Evolutionary conservation across 2,329 filamentous ascomycete genomes (phyloP).

Genomic region (Verticillium nonalfalfae): DNA sequence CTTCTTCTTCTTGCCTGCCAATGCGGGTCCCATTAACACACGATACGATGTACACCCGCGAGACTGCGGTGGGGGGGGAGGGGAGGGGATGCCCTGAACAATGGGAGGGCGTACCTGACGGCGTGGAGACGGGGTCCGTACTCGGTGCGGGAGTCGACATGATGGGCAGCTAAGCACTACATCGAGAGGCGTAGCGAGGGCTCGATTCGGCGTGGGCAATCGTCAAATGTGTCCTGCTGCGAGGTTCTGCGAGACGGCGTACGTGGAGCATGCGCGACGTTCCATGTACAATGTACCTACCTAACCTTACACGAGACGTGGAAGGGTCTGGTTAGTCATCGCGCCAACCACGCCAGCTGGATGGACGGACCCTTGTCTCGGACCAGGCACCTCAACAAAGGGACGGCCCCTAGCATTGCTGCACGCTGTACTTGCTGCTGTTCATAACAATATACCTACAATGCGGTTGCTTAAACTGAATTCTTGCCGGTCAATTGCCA

Average conservation of each 20-base stretch:
- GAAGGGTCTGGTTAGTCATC: background rate
- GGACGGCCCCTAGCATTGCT: no score
- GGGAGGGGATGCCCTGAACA: no score
- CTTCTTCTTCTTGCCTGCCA: conserved; percentile 47
- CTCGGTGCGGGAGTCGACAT: conserved; percentile 21
- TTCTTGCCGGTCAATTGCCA: no score
- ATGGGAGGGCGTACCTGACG: conserved; percentile 14
- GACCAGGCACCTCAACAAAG: background rate
- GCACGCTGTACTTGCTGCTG: no score
- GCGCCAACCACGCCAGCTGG: background rate
- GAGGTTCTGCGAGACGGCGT: background rate
- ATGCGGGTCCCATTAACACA: conserved; percentile 5
- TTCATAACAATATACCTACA: no score
- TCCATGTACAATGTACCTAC: background rate
- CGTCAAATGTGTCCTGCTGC: background rate
- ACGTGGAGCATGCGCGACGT: background rate
- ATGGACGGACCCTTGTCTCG: background rate
- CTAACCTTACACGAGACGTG: background rate
- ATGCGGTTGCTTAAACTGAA: no score
- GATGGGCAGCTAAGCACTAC: conserved; percentile 3
- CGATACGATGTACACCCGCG: background rate
- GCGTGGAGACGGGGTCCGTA: conserved; percentile 17
- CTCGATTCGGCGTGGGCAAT: background rate
- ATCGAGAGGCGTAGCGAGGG: background rate
- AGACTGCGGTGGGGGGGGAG: background rate